A percentile compares a stretch with the other conserved stretches of the same genome.
Conservation (phyloP, 2,329 filamentous ascomycete species). For the Botrytis pseudocinerea region DNA sequence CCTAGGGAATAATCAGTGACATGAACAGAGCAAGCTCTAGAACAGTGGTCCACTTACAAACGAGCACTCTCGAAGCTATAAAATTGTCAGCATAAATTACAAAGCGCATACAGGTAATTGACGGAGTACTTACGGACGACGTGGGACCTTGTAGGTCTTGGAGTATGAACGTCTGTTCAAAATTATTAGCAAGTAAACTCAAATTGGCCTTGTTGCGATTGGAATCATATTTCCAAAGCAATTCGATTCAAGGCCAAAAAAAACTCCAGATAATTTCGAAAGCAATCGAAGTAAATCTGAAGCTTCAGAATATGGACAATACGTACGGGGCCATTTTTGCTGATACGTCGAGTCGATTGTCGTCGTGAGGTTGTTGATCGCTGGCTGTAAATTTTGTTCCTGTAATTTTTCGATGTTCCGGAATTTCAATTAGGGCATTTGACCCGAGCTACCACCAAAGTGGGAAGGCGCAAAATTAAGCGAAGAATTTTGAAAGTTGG, state of each 20-base stretch:
- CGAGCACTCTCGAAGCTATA: slow-evolving; percentile 96
- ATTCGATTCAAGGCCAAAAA: background rate
- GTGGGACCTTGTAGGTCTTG: slow-evolving; percentile 99
- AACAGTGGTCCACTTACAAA: slow-evolving; percentile 99
- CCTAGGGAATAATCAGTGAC: slow-evolving; percentile 82
- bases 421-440: slow-evolving; percentile 20
- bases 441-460: slow-evolving; percentile 16
- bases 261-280: background rate
- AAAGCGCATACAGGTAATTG: background rate
- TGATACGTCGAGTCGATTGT: slow-evolving; percentile 26
- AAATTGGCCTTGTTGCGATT: background rate
- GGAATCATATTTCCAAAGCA: background rate
- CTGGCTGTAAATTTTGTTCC: slow-evolving; percentile 14
- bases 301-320: background rate
- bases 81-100: slow-evolving; percentile 43
- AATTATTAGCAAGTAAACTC: slow-evolving; percentile 13
- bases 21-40: slow-evolving; percentile 96
- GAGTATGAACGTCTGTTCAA: slow-evolving; percentile 64
- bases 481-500: slow-evolving; percentile 21
- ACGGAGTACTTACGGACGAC: slow-evolving; percentile 57
- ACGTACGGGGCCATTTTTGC: slow-evolving; percentile 46
- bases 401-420: slow-evolving; percentile 12
- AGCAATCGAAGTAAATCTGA: background rate
- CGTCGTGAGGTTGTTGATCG: slow-evolving; percentile 23
- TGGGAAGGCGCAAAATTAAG: slow-evolving; percentile 14